Conservation (phyloP, 768 basidiomycete genomes). For the Sistotremastrum niveocremeum region DNA sequence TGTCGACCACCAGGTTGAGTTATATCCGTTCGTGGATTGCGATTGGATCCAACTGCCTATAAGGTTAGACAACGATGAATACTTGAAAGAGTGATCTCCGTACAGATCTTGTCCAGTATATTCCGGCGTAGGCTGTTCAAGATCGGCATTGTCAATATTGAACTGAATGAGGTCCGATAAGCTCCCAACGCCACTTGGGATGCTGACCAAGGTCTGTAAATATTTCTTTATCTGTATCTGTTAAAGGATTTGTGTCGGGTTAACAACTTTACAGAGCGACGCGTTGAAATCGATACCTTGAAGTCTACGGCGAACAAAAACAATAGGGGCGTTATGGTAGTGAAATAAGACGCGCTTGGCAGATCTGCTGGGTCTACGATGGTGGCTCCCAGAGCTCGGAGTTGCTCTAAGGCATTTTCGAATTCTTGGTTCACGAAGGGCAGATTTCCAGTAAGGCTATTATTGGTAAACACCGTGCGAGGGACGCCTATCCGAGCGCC, state of each 20-base stretch:
- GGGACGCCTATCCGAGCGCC: slow-evolving; percentile 8
- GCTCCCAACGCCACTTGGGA: slow-evolving; percentile 4
- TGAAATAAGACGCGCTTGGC: slow-evolving; percentile 4
- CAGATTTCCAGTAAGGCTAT: slow-evolving; percentile 3
- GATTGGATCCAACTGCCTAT: no score
- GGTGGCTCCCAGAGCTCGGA: slow-evolving; percentile 5
- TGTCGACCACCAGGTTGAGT: slow-evolving; percentile 27
- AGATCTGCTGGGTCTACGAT: slow-evolving; percentile 9
- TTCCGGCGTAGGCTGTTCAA: slow-evolving; percentile 5
- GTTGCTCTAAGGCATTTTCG: slow-evolving; percentile 1
- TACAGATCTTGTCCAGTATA: slow-evolving; percentile 2
- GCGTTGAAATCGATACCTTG: neutral
- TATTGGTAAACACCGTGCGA: slow-evolving; percentile 3
- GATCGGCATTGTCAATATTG: no score
- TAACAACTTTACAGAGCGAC: neutral
- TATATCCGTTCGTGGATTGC: slow-evolving; percentile 10
- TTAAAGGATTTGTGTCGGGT: no score
- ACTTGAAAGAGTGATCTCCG: no score
- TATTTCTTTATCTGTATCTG: slow-evolving; percentile 6
- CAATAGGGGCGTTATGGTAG: slow-evolving; percentile 3
- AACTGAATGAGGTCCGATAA: no score
- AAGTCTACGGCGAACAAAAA: slow-evolving; percentile 6
- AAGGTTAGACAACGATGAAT: no score
- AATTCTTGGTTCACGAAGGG: slow-evolving; percentile 5
- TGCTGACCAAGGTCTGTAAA: slow-evolving; percentile 1